These are phyloP conservation scores for Cryptococcus depauperatus DNA, from an alignment of 1,284 basidiomycete species.

Conservation along the genomic window DNA sequence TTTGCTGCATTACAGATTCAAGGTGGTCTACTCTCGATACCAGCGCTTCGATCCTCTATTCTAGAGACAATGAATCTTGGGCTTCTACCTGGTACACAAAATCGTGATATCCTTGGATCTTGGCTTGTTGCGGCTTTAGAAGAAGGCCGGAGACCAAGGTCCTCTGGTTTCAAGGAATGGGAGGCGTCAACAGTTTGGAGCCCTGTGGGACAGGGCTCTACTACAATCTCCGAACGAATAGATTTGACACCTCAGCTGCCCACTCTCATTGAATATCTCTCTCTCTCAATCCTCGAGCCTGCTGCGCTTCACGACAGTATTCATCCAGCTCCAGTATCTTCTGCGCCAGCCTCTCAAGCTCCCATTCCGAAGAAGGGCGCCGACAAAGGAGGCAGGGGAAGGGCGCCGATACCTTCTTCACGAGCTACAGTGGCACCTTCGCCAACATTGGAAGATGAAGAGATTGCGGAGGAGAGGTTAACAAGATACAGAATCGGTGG, in stretches of 20 bases:
- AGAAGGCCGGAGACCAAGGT: conserved; percentile 37
- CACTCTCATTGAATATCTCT: conserved; percentile 38
- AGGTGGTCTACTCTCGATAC: conserved; percentile 56
- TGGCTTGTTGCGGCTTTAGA: conserved; percentile 54
- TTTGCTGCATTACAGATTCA: conserved; percentile 67
- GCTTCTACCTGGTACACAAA: conserved; percentile 52
- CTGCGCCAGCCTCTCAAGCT: conserved; percentile 9
- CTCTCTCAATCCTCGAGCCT: conserved; percentile 57
- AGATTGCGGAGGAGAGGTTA: conserved; percentile 54
- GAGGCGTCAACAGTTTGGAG: conserved; percentile 25
- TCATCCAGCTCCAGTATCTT: conserved; percentile 52
- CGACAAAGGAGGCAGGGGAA: conserved; percentile 16
- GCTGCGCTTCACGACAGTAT: conserved; percentile 57
- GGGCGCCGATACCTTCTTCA: conserved; percentile 11
- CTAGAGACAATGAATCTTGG: conserved; percentile 51
- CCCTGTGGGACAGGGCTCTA: conserved; percentile 1
- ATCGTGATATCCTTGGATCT: conserved; percentile 65
- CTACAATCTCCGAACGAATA: conserved; percentile 30
- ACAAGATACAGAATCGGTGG: conserved; percentile 65
- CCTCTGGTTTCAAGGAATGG: conserved; percentile 29
- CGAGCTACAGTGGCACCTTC: conserved; percentile 7
- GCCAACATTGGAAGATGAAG: conserved; percentile 24
- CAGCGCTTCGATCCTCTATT: conserved; percentile 53
- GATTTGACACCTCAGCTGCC: conserved; percentile 43
- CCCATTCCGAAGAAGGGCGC: conserved; percentile 16